A percentile compares a stretch with the other conserved stretches of the same genome.
Conservation (phyloP, 257 asterid genomes). For the Ligustrum vulgare region DNA sequence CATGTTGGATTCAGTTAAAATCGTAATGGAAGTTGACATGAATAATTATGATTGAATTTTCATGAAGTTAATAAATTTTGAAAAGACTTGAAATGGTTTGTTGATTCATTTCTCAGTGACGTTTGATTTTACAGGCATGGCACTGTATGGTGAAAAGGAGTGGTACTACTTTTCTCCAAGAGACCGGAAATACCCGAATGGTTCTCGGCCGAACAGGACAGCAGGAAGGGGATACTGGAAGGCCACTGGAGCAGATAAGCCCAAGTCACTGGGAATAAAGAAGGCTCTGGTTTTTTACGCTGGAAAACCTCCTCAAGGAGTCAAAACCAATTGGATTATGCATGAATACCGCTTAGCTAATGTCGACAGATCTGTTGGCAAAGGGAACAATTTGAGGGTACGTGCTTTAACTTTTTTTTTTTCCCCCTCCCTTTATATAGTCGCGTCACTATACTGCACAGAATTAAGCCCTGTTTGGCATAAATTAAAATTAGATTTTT, state of each 20-base stretch:
- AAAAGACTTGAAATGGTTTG: too few species aligned
- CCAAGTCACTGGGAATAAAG: conserved; percentile 55
- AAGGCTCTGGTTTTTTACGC: conserved; percentile 72
- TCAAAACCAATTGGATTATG: conserved; percentile 77
- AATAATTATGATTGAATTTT: too few species aligned
- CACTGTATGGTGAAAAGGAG: conserved; percentile 66
- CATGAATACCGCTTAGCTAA: conserved; percentile 74
- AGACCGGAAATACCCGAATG: conserved; percentile 71
- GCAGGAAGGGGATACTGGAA: conserved; percentile 74
- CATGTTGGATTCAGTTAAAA: too few species aligned
- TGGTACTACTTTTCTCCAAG: conserved; percentile 75
- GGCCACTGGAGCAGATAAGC: conserved; percentile 81
- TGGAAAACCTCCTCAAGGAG: conserved; percentile 68
- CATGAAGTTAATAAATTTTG: too few species aligned
- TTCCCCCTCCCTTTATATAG: too few species aligned
- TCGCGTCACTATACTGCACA: too few species aligned
- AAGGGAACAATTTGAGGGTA: conserved; percentile 56
- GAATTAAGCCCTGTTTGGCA: too few species aligned
- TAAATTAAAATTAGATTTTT: too few species aligned
- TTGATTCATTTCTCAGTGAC: too few species aligned
- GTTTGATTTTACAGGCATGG: conserved; percentile 33
- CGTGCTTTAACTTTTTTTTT: not conserved
- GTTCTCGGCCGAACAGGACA: conserved; percentile 67
- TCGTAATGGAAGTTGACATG: too few species aligned
- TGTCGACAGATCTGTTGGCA: conserved; percentile 67